Base-by-base conservation (phyloP, 2,329 filamentous ascomycete species). In the Sphaerostilbella broomeana region DNA sequence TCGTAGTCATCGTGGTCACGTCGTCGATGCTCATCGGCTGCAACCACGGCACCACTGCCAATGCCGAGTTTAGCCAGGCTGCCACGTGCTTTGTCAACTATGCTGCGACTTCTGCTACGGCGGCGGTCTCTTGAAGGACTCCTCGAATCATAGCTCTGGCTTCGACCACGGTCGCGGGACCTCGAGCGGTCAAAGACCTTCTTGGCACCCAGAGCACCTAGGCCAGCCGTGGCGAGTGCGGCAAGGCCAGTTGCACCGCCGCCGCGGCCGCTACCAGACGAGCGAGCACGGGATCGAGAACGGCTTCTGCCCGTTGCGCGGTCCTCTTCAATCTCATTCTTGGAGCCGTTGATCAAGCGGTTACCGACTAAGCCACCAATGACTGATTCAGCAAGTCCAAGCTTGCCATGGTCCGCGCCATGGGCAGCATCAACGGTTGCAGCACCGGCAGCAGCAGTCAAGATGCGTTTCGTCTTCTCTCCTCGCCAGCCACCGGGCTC, bases 401-500 rank as follows among this genome's bases (percentile, higher is more conserved):
- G 78, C 64, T 88, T 94, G 65, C 88, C 81, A 58, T 86, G 81
- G 51, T 82, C 78, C 13, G 73, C 70, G 52, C 88, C 74, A 28
- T 88, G 74, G 17, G 81, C 81, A 7, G 81, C 79, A 60, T 95
- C 87, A 45, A 95, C 84, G 42, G 87, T 85, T 50, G 86, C 90
- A 44, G 90, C 88, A 63, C 86, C 84, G 18, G 77, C 75, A 18
- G 90, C 90, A 33, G 88, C 89, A 16, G 90, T 95, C 34, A 94
- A 75, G 44, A 97, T 78, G 37, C 90, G 86, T 68, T 88, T 92
- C 49, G 88, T 86, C 65, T 95, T 95, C 47, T 86, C 84, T 25
- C 89, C 90, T 47, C 81, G 84, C 88, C 89, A 95, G 29, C 82
- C 77, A 39, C 90, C 90, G 3, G 87, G 84, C 47, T 92, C 84